Conservation (phyloP, 2,329 filamentous ascomycete genomes). For the Aspergillus hiratsukae region DNA sequence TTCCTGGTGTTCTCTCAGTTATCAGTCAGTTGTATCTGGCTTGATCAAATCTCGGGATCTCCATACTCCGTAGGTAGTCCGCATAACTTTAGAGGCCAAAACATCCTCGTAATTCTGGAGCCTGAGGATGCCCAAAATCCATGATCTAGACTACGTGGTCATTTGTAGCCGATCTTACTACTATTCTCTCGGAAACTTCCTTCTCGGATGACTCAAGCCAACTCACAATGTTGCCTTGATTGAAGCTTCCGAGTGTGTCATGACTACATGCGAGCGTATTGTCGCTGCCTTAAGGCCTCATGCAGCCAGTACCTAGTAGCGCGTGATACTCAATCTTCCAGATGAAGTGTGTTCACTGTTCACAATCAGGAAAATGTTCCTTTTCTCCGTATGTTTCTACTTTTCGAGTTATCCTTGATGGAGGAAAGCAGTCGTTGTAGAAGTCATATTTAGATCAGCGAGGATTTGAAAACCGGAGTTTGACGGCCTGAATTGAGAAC, state of each 20-base stretch:
- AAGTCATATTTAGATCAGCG: background rate
- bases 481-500: background rate
- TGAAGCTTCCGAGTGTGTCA: background rate
- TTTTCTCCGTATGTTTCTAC: background rate
- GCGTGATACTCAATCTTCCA: background rate
- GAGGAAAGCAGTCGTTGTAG: background rate
- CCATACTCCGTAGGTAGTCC: background rate
- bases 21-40: too few relatives aligned
- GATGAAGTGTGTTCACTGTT: background rate
- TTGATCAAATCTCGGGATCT: background rate
- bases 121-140: too few relatives aligned
- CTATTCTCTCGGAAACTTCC: background rate
- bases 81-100: background rate
- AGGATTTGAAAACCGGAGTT: background rate
- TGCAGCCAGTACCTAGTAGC: background rate
- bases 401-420: background rate
- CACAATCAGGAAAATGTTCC: background rate
- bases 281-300: background rate
- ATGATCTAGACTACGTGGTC: too few relatives aligned
- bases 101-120: background rate
- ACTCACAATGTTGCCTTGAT: background rate
- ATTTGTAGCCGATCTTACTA: too few relatives aligned
- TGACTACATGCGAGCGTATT: background rate
- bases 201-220: background rate
- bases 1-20: background rate